Percentiles rank a stretch among this genome's conserved stretches.
Evolutionary conservation across 208 protist species (phyloP).

Genomic region (Phytomonas sp.): DNA sequence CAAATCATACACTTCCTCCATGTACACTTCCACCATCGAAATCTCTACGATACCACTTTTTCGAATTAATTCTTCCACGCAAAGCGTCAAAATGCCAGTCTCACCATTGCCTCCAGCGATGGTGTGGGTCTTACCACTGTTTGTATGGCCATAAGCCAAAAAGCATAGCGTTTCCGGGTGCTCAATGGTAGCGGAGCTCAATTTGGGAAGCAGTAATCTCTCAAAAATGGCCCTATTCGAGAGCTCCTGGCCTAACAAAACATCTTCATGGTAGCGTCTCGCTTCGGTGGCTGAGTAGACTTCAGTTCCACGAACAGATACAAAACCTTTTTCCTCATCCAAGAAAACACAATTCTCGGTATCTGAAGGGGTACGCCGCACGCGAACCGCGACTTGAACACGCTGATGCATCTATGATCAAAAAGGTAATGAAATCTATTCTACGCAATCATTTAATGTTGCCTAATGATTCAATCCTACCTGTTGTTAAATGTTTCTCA

Average conservation of each 20-base stretch:
- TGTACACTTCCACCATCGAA: conserved; percentile 84
- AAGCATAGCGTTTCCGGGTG: conserved; percentile 82
- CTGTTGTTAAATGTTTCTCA: not conserved
- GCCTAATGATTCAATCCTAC: not conserved
- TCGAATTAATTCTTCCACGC: conserved; percentile 58
- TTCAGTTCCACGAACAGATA: conserved; percentile 17
- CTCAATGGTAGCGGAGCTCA: conserved; percentile 33
- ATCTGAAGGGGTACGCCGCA: conserved; percentile 11
- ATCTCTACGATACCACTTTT: conserved; percentile 69
- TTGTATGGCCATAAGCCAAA: conserved; percentile 86
- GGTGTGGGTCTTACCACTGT: conserved; percentile 83
- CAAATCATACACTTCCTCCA: conserved; percentile 74
- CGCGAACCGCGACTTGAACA: conserved; percentile 63
- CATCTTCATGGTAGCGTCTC: conserved; percentile 28
- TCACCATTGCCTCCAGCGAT: conserved; percentile 66
- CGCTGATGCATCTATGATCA: conserved; percentile 21
- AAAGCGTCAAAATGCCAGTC: conserved; percentile 58
- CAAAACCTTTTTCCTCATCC: conserved; percentile 8
- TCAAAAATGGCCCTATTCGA: conserved; percentile 66
- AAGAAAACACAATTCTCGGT: conserved; percentile 26
- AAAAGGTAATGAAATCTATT: not conserved
- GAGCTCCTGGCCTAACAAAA: conserved; percentile 26
- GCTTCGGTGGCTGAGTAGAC: conserved; percentile 5
- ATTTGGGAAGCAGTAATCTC: conserved; percentile 40
- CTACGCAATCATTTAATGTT: not conserved